These are phyloP conservation scores for Ceratobasidium papillatum DNA, from an alignment of 1,284 basidiomycete species.

Conservation along the genomic window DNA sequence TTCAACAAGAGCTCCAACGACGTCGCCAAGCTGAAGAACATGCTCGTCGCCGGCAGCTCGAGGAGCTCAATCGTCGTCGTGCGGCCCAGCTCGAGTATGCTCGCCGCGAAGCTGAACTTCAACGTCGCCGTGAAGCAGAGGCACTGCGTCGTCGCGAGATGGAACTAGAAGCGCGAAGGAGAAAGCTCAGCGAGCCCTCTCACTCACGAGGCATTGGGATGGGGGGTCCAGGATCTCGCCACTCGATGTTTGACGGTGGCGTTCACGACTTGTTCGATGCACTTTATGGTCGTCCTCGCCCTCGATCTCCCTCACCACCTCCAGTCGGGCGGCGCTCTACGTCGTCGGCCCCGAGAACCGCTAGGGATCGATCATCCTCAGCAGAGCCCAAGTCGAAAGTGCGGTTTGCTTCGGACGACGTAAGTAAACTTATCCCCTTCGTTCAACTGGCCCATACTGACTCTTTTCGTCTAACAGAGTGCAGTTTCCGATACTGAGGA, in stretches of 20 bases:
- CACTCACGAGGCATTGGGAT: not conserved
- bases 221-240: not conserved
- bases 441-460: not conserved
- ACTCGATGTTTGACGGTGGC: constrained; percentile 29
- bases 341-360: constrained; percentile 18
- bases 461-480: not conserved
- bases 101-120: constrained; percentile 18
- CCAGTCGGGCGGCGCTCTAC: not conserved
- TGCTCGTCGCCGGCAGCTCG: constrained; percentile 13
- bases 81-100: constrained; percentile 26
- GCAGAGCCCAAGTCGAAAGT: not conserved
- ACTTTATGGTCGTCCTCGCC: not conserved
- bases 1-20: constrained; percentile 29
- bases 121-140: constrained; percentile 11
- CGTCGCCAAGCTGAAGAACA: constrained; percentile 21
- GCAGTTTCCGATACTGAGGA: constrained; percentile 28
- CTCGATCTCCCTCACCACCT: not conserved
- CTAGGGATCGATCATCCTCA: not conserved
- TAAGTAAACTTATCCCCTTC: not conserved
- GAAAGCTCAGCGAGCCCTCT: constrained; percentile 17
- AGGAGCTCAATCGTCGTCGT: constrained; percentile 23
- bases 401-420: not conserved
- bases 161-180: constrained; percentile 23
- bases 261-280: constrained; percentile 24
- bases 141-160: not conserved